Evolutionary conservation across 805 yeast genomes (phyloP).

Genomic region (Pichia cephalocereana): DNA sequence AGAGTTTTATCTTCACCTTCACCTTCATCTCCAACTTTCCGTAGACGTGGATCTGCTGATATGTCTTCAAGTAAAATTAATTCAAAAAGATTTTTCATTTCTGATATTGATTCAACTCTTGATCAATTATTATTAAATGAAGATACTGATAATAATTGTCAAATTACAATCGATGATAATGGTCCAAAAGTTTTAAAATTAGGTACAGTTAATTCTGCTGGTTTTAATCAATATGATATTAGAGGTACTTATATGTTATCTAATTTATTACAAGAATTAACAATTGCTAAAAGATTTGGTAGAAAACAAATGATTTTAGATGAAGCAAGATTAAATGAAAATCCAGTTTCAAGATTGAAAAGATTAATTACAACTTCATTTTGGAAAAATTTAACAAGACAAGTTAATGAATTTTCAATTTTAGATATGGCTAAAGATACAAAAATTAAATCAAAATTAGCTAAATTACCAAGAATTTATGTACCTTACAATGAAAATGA

Average conservation of each 20-base stretch:
- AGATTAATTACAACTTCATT: constrained; percentile 68
- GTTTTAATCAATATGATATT: constrained; percentile 61
- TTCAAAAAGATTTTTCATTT: constrained; percentile 53
- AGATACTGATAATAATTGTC: constrained; percentile 78
- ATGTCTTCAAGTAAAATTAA: constrained; percentile 28
- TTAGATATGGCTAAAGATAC: constrained; percentile 69
- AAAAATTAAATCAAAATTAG: constrained; percentile 55
- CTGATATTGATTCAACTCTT: constrained; percentile 67
- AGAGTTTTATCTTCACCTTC: constrained; percentile 1
- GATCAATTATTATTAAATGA: constrained; percentile 61
- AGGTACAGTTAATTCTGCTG: constrained; percentile 80
- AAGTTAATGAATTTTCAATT: constrained; percentile 52
- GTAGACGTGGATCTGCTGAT: constrained; percentile 49
- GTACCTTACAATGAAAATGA: constrained; percentile 62
- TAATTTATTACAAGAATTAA: constrained; percentile 78
- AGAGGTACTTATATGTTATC: constrained; percentile 88
- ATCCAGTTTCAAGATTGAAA: constrained; percentile 71
- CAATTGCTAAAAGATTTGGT: constrained; percentile 76
- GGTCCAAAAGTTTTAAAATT: constrained; percentile 76
- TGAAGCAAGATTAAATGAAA: constrained; percentile 76
- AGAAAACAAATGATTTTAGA: constrained; percentile 70
- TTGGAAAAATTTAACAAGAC: constrained; percentile 73
- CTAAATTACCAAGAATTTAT: constrained; percentile 66
- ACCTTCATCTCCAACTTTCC: constrained; percentile 11
- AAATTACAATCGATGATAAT: constrained; percentile 76